Base-by-base conservation (phyloP, 768 basidiomycete genomes). In the Rhodotorula kratochvilovae region DNA sequence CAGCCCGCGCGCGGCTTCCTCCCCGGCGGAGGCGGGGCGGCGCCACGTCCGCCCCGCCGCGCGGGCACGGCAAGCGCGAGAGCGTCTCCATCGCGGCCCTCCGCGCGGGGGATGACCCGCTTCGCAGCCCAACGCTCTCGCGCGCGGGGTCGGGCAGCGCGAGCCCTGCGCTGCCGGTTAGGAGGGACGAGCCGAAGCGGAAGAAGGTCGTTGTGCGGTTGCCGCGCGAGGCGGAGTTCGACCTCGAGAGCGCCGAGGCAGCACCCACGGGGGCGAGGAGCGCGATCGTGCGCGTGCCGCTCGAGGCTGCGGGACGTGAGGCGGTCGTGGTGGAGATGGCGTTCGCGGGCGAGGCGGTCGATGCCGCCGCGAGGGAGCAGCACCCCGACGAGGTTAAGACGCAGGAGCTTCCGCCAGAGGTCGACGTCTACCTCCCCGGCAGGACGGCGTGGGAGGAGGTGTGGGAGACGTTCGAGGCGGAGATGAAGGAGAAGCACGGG, bases 361-460 rank as follows among this genome's bases (percentile, higher is more conserved):
- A 74, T 43, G 25, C 61, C 31, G 54, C 58, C 8, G 59, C 53
- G 23, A 39, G 61, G 15, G 15, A 7, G 1, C 46, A 0, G 13
- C 63, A 64, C 13, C 39, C 21, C 31, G 66, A 70, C 53, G 73
- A 74, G 66, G n/a, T 53, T 12, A 68, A 61, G 45, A 16, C 0
- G 27, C 0, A 0, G 25, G 33, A 29, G 6, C 23, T 68, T 13
- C 62, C 62, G 15, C 53, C 59, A 21, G 53, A 59, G 3, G 35
- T 74, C 48, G 73, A 74, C 1, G 66, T 74, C 16, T 74, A 68
- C 56, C 33, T 74, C 4, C 73, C 73, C 0, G 69, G 68, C 11
- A 42, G 31, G 27, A 36, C 42, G 3, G 55, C 58, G 10, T 74
- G 73, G 73, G 58, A 64, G 11, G 66, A 67, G 3, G 36, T 64